These are phyloP conservation scores for Knufia petricola DNA, from an alignment of 2,329 filamentous ascomycete genomes.

Conservation along the genomic window DNA sequence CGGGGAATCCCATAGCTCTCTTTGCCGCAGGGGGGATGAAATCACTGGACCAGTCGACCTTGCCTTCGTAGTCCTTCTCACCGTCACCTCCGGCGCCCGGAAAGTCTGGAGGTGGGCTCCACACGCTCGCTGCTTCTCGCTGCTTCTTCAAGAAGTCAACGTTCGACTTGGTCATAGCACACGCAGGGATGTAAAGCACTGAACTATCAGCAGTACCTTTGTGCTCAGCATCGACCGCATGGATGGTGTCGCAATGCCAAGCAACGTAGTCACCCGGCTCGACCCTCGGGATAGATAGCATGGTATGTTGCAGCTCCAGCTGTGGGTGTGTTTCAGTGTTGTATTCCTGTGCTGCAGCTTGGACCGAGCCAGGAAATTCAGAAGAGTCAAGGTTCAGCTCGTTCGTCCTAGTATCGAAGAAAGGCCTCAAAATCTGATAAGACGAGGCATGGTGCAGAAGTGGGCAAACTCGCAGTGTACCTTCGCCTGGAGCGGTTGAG, in stretches of 20 bases:
- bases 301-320: slow-evolving; percentile 54
- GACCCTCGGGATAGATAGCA: slow-evolving; percentile 62
- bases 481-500: slow-evolving; percentile 60
- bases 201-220: slow-evolving; percentile 62
- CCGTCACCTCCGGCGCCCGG: slow-evolving; percentile 45
- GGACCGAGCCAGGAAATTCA: slow-evolving; percentile 60
- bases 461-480: slow-evolving; percentile 74
- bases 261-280: slow-evolving; percentile 65
- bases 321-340: slow-evolving; percentile 58
- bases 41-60: slow-evolving; percentile 12
- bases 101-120: slow-evolving; percentile 61
- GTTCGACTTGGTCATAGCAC: slow-evolving; percentile 67
- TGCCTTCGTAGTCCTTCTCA: slow-evolving; percentile 32
- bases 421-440: slow-evolving; percentile 73
- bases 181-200: slow-evolving; percentile 82
- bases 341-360: slow-evolving; percentile 61
- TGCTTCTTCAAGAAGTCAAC: slow-evolving; percentile 62
- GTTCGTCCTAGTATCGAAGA: slow-evolving; percentile 54
- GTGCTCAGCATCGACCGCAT: slow-evolving; percentile 75
- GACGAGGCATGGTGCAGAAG: slow-evolving; percentile 64
- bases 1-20: slow-evolving; percentile 46
- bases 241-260: slow-evolving; percentile 50
- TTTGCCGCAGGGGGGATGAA: slow-evolving; percentile 38
- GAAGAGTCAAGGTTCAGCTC: slow-evolving; percentile 33
- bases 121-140: slow-evolving; percentile 58